Conservation (phyloP, 805 yeast species). For the Candida tallmaniae region DNA sequence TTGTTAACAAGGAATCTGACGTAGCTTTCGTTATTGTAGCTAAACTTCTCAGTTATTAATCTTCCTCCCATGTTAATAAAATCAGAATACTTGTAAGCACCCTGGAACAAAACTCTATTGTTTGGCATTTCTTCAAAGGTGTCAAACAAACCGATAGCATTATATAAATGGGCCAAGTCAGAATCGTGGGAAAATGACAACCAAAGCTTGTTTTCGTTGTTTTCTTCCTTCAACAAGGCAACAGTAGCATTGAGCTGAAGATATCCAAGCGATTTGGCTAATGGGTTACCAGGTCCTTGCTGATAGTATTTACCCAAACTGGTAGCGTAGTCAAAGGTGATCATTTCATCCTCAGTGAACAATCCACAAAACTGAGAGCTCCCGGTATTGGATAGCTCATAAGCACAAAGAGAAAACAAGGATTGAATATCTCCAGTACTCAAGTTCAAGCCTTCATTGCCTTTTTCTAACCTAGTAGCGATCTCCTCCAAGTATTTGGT, state of each 20-base stretch:
- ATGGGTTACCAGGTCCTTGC: slow-evolving; percentile 58
- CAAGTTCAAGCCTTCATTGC: slow-evolving; percentile 37
- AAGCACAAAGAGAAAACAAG: slow-evolving; percentile 64
- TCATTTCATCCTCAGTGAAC: slow-evolving; percentile 65
- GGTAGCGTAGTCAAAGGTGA: slow-evolving; percentile 53
- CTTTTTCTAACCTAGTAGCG: slow-evolving; percentile 28
- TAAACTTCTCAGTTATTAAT: slow-evolving; percentile 24
- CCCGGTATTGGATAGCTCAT: slow-evolving; percentile 68
- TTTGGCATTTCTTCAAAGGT: not conserved
- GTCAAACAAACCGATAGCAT: slow-evolving; percentile 56
- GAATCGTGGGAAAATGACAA: slow-evolving; percentile 73
- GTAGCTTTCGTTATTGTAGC: slow-evolving; percentile 20
- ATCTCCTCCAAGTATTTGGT: not conserved
- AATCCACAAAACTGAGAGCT: slow-evolving; percentile 59
- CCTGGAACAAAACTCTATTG: not conserved
- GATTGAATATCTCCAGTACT: slow-evolving; percentile 46
- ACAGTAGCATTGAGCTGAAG: slow-evolving; percentile 45
- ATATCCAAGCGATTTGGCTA: slow-evolving; percentile 56
- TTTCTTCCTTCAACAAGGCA: slow-evolving; percentile 37
- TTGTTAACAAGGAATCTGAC: slow-evolving; percentile 36
- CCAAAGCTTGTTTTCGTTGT: slow-evolving; percentile 50
- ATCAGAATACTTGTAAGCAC: slow-evolving; percentile 3
- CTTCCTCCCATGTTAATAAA: slow-evolving; percentile 38
- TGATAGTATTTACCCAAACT: slow-evolving; percentile 58
- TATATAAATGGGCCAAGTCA: slow-evolving; percentile 51